A percentile compares a stretch with the other conserved stretches of the same genome.
Evolutionary conservation across 2,329 filamentous ascomycete species (phyloP).

Genomic region (Aspergillus tubingensis): DNA sequence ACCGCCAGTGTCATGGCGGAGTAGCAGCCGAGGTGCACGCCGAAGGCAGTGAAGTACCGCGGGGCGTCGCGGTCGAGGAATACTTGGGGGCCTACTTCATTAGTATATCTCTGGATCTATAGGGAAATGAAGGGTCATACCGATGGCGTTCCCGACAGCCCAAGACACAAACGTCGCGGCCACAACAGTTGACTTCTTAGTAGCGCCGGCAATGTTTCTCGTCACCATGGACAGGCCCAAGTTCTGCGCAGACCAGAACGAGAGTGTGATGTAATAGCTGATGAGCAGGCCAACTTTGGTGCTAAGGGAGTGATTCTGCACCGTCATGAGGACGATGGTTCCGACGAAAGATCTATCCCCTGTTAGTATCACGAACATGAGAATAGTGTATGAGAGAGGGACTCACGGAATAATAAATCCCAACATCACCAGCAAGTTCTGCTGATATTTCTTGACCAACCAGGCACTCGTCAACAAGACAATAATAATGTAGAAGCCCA

Average conservation of each 20-base stretch:
- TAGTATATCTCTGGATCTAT: not conserved
- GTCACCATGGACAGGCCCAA: constrained; percentile 67
- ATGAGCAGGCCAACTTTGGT: constrained; percentile 69
- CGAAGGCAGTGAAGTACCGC: constrained; percentile 69
- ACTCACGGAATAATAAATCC: constrained; percentile 66
- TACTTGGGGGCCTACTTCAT: constrained; percentile 59
- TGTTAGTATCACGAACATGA: not conserved
- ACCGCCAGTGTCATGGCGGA: constrained; percentile 60
- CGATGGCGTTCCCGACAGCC: constrained; percentile 68
- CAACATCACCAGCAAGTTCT: constrained; percentile 69
- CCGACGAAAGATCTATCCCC: constrained; percentile 63
- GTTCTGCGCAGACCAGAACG: constrained; percentile 75
- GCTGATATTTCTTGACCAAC: constrained; percentile 67
- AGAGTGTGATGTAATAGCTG: constrained; percentile 74
- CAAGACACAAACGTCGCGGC: constrained; percentile 71
- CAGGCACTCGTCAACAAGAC: constrained; percentile 67
- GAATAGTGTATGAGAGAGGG: constrained; percentile 10
- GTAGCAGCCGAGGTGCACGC: constrained; percentile 71
- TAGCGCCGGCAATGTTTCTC: constrained; percentile 71
- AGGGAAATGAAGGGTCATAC: constrained; percentile 27
- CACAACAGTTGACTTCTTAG: constrained; percentile 69
- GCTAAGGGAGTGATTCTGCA: constrained; percentile 58
- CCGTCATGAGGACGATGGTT: constrained; percentile 71
- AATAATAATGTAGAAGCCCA: constrained; percentile 72
- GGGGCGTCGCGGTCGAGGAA: constrained; percentile 63